These are phyloP conservation scores for Boletus mariae DNA, from an alignment of 1,284 basidiomycete genomes.

Conservation along the genomic window DNA sequence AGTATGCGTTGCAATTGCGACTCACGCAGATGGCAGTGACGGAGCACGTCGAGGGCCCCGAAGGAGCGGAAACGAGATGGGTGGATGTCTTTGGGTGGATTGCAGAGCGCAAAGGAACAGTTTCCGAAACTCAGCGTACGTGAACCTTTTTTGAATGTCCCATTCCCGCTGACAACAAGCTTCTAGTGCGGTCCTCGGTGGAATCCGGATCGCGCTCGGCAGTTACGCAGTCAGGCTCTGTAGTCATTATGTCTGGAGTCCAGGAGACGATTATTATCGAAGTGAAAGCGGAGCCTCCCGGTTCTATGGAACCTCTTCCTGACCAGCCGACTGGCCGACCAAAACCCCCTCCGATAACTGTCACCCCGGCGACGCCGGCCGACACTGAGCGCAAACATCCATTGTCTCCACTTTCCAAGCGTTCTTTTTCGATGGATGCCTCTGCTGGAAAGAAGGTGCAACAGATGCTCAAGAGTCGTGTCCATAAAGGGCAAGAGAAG, in stretches of 20 bases:
- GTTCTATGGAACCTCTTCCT: conserved; percentile 1
- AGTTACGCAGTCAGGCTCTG: conserved; percentile 19
- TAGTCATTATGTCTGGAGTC: conserved; percentile 15
- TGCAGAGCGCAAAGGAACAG: conserved; percentile 50
- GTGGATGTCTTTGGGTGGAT: conserved; percentile 87
- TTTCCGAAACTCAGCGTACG: conserved; percentile 28
- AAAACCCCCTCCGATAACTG: conserved; percentile 39
- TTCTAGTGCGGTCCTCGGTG: conserved; percentile 29
- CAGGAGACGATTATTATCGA: conserved; percentile 15
- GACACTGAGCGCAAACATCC: conserved; percentile 27
- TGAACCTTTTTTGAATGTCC: not conserved
- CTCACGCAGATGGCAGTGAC: conserved; percentile 83
- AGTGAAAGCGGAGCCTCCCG: conserved; percentile 5
- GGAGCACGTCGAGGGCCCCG: conserved; percentile 84
- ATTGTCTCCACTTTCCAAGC: conserved; percentile 14
- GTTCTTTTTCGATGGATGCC: conserved; percentile 36
- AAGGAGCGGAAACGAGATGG: conserved; percentile 81
- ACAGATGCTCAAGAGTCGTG: conserved; percentile 66
- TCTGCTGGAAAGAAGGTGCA: conserved; percentile 67
- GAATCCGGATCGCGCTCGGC: conserved; percentile 30
- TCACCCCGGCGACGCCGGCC: conserved; percentile 47
- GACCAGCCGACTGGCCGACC: not conserved
- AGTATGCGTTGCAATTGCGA: conserved; percentile 79
- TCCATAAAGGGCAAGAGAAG: conserved; percentile 66
- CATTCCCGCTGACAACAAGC: not conserved